Base-by-base conservation (phyloP, 768 basidiomycete genomes). In the Auricularia sp. region DNA sequence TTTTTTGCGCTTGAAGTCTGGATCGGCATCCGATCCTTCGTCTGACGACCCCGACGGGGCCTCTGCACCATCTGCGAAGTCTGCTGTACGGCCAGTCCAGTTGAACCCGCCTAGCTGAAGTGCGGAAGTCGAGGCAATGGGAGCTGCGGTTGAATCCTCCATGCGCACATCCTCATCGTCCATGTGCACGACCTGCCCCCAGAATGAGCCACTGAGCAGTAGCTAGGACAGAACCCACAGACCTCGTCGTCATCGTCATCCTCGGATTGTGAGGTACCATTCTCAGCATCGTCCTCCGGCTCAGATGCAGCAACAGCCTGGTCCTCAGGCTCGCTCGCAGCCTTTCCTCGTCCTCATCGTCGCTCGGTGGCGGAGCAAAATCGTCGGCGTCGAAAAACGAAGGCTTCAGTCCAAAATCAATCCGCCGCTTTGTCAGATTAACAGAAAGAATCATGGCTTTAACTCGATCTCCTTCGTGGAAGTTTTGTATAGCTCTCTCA, bases 381-480 rank as follows among this genome's bases (percentile, higher is more conserved):
- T 88, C 89, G 58, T 86, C 85, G 33, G 84, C 84, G 53, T 71
- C 75, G 73, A 97, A 95, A 73, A 90, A 85, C 34, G 93, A 96
- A 33, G 92, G 90, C 73, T 96, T 98, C 64, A 98, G 78, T 43
- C 85, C 81, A 64, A 89, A 80, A 61, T 91, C 88, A 64, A 99
- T 80, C 65, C 93, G 92, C 56, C 87, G 86, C 70, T 88, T 91
- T 65, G 87, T 87, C 34, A 81, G 80, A 67, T 94, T 87, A 62
- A 95, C 79, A 8, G 82, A 82, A 43, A 88, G 74, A 53, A 99
- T 81, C 61, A 87, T 73, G 1, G 89, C 91, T 73, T 88, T 91
- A 66, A 98, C 90, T 44, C 80, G 81, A 74, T 98, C 93, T 4
- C 93, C 93, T 73, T 88, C 87, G 36, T 87, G 83, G 81, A 98